A percentile compares a stretch with the other conserved stretches of the same genome.
phyloP scores from a whole-genome alignment of 805 yeast species.

The Wickerhamiella australiensis region DNA sequence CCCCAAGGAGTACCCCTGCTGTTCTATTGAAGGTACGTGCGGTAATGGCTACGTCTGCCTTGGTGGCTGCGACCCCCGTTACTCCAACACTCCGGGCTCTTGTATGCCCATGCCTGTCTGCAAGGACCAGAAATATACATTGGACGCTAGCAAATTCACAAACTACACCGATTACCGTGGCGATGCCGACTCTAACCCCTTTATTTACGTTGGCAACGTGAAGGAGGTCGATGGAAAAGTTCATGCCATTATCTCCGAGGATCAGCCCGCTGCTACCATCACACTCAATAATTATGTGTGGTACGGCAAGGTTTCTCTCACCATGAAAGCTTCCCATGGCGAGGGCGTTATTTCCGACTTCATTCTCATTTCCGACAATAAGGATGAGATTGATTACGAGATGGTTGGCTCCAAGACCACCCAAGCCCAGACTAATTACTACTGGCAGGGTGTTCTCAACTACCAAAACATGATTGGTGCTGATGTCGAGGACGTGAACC shows the following conservation, averaged over 20 bases:
- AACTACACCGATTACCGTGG: constrained; percentile 46
- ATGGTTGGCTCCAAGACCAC: constrained; percentile 65
- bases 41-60: constrained; percentile 70
- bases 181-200: constrained; percentile 51
- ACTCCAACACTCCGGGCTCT: constrained; percentile 49
- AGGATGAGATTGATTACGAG: constrained; percentile 87
- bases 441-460: constrained; percentile 60
- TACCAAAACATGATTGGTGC: constrained; percentile 45
- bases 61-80: constrained; percentile 77
- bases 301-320: constrained; percentile 72
- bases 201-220: constrained; percentile 49
- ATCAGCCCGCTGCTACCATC: constrained; percentile 63
- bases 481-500: constrained; percentile 40
- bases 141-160: constrained; percentile 28
- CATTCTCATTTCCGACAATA: constrained; percentile 67
- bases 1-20: constrained; percentile 75
- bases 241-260: constrained; percentile 66
- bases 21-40: constrained; percentile 69
- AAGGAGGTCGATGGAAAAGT: constrained; percentile 43
- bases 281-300: constrained; percentile 71
- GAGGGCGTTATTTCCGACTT: constrained; percentile 77
- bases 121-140: constrained; percentile 29
- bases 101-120: constrained; percentile 85
- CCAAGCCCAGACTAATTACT: constrained; percentile 64
- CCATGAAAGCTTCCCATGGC: constrained; percentile 58